Percentiles rank a stretch among this genome's conserved stretches.
phyloP scores from a whole-genome alignment of 148 eudicot genomes.

The Amaranthus hypochondriacus region DNA sequence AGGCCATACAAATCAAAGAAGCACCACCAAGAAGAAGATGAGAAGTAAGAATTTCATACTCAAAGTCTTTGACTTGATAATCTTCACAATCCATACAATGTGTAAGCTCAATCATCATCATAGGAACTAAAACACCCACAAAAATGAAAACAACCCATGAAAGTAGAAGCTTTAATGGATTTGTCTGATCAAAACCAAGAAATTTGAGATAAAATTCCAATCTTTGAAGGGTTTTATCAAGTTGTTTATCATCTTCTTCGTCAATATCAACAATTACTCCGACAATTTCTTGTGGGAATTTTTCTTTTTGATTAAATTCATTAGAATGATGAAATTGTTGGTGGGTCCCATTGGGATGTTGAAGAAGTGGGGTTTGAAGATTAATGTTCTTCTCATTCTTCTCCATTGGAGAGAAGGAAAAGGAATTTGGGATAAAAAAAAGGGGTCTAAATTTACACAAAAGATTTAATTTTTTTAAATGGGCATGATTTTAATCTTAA shows the following conservation, averaged over 20 bases:
- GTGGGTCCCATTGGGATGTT: conserved; percentile 23
- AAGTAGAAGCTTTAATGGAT: conserved; percentile 24
- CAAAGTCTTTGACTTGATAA: conserved; percentile 49
- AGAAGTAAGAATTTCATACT: conserved; percentile 47
- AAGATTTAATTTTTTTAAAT: conserved; percentile 19
- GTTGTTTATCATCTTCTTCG: conserved; percentile 27
- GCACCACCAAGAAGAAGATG: conserved; percentile 55
- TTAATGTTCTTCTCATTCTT: conserved; percentile 7
- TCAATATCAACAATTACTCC: conserved; percentile 1
- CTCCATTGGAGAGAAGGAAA: conserved; percentile 23
- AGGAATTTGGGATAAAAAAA: not conserved
- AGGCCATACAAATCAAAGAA: conserved; percentile 63
- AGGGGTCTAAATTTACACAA: conserved; percentile 17
- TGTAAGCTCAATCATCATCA: conserved; percentile 30
- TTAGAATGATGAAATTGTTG: conserved; percentile 15
- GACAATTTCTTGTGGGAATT: not conserved
- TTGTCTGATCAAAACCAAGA: conserved; percentile 53
- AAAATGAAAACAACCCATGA: conserved; percentile 53
- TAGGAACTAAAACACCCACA: conserved; percentile 44
- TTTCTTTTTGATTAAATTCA: not conserved
- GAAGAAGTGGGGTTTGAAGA: conserved; percentile 37
- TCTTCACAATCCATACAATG: conserved; percentile 44
- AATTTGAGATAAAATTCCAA: conserved; percentile 40
- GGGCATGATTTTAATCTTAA: conserved; percentile 5
- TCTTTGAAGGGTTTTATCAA: conserved; percentile 32